Conservation (phyloP, 495 filamentous ascomycete genomes). For the Rusavskia elegans region DNA sequence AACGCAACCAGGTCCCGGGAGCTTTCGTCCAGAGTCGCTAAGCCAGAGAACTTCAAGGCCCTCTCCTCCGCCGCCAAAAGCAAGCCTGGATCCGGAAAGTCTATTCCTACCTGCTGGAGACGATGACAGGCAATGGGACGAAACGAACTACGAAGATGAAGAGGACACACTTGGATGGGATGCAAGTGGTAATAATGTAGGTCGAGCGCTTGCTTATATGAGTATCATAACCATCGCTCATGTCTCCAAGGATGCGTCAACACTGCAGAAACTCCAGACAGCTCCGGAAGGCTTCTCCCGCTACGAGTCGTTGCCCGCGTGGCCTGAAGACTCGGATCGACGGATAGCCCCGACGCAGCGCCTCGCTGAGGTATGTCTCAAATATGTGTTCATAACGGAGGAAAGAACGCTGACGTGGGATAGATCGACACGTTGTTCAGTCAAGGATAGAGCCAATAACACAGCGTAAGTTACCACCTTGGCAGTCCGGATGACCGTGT, state of each 20-base stretch:
- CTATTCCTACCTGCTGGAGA: constrained; percentile 65
- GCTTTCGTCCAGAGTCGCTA: constrained; percentile 4
- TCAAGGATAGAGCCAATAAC: not conserved
- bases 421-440: constrained; percentile 5
- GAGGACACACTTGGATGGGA: constrained; percentile 76
- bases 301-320: constrained; percentile 17
- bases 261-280: constrained; percentile 22
- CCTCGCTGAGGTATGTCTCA: constrained; percentile 35
- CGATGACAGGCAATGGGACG: constrained; percentile 59
- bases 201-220: constrained; percentile 4
- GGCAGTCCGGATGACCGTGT: too few species aligned
- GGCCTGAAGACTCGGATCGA: constrained; percentile 16
- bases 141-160: constrained; percentile 50
- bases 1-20: constrained; percentile 16
- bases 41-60: constrained; percentile 11
- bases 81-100: constrained; percentile 52
- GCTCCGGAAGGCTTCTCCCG: constrained; percentile 11
- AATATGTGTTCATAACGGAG: not conserved
- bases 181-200: constrained; percentile 41
- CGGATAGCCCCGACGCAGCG: constrained; percentile 50
- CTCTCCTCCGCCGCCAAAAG: constrained; percentile 34
- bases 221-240: constrained; percentile 4
- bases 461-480: not conserved
- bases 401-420: not conserved
- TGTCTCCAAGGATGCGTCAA: constrained; percentile 12